These are phyloP conservation scores for Aspergillus indologenus DNA, from an alignment of 495 filamentous ascomycete genomes.

Conservation along the genomic window DNA sequence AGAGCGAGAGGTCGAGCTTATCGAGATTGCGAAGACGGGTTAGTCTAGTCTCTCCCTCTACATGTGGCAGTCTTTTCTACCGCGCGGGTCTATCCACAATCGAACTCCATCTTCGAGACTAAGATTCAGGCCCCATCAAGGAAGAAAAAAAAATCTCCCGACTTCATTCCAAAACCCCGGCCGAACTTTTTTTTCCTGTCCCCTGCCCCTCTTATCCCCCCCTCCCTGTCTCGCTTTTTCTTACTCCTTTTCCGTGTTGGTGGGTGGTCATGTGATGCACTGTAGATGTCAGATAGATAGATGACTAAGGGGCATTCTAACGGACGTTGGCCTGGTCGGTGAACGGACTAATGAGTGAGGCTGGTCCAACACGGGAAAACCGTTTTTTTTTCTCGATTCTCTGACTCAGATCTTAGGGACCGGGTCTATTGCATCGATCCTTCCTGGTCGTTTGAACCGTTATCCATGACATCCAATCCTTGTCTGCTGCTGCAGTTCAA, in stretches of 20 bases:
- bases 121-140: neutral
- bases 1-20: neutral
- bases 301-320: too few species aligned
- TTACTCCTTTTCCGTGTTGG: neutral
- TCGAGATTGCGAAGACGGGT: neutral
- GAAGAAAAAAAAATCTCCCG: too few species aligned
- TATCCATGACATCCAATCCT: neutral
- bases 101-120: neutral
- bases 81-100: too few species aligned
- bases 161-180: neutral
- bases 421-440: too few species aligned
- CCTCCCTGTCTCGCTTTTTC: neutral
- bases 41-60: too few species aligned
- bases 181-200: neutral
- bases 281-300: too few species aligned
- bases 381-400: too few species aligned
- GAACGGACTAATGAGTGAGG: neutral
- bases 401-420: too few species aligned
- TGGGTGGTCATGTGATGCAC: neutral
- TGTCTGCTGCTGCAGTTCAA: neutral
- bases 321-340: too few species aligned
- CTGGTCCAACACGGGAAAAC: neutral
- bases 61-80: too few species aligned
- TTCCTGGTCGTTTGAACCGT: neutral
- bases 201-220: neutral